Evolutionary conservation across 306 rosid species (phyloP).

Genomic region (Cucurbita pepo): DNA sequence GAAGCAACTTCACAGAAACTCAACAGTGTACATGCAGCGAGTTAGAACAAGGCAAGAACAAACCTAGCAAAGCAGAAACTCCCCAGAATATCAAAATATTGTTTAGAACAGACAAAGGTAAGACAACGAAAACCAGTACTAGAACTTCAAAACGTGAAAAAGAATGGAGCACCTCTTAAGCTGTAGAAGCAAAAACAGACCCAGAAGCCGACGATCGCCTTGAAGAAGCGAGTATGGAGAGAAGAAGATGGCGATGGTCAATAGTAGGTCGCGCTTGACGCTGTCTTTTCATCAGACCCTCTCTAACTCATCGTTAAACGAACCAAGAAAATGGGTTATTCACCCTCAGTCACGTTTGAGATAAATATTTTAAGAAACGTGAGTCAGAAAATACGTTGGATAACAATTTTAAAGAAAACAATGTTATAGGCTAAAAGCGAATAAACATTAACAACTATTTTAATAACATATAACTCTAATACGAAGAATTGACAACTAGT

Average conservation of each 20-base stretch:
- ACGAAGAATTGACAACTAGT: no score
- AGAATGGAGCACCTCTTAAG: neutral
- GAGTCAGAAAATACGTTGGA: no score
- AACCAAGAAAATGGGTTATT: neutral
- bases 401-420: no score
- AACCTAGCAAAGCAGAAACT: neutral
- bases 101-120: neutral
- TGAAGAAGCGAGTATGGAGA: neutral
- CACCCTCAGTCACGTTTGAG: no score
- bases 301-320: neutral
- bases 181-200: neutral
- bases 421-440: no score
- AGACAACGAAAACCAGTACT: neutral
- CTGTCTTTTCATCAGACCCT: neutral
- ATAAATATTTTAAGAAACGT: no score
- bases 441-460: no score
- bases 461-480: no score
- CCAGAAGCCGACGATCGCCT: neutral
- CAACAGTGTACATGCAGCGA: neutral
- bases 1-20: neutral
- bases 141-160: neutral
- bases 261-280: neutral
- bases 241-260: neutral
- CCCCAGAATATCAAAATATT: neutral
- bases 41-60: neutral